These are phyloP conservation scores for Phlyctochytrium planicorne DNA, from an alignment of 192 early-diverging fungal genomes.

Conservation along the genomic window DNA sequence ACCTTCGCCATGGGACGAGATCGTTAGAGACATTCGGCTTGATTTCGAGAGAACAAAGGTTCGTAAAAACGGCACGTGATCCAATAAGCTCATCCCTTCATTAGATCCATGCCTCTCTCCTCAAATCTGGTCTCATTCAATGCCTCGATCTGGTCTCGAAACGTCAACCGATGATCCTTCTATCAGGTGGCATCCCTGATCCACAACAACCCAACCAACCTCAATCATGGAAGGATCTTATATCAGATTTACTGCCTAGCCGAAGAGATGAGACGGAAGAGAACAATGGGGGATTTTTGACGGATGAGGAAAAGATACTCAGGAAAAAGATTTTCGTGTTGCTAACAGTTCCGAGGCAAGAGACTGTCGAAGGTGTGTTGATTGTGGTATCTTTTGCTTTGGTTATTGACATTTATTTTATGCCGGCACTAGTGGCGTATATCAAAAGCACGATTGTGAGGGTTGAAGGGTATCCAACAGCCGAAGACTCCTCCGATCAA, in stretches of 20 bases:
- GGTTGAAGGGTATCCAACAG: not conserved
- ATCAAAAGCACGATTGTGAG: not conserved
- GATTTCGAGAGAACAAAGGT: slow-evolving; percentile 29
- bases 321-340: slow-evolving; percentile 29
- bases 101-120: slow-evolving; percentile 17
- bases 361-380: slow-evolving; percentile 16
- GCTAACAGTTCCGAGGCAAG: slow-evolving; percentile 12
- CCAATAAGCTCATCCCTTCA: not conserved
- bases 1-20: slow-evolving; percentile 20
- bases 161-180: slow-evolving; percentile 22
- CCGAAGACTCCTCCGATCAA: not conserved
- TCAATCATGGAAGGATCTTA: slow-evolving; percentile 21
- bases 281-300: slow-evolving; percentile 1
- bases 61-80: not conserved
- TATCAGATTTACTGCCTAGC: slow-evolving; percentile 13
- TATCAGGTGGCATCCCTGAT: slow-evolving; percentile 20
- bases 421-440: slow-evolving; percentile 7
- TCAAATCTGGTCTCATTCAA: slow-evolving; percentile 25
- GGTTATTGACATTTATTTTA: too few species aligned
- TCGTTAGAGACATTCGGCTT: slow-evolving; percentile 13
- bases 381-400: too few species aligned
- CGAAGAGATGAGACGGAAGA: not conserved
- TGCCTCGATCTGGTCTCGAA: slow-evolving; percentile 21
- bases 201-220: slow-evolving; percentile 17
- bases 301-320: slow-evolving; percentile 21